Evolutionary conservation across 768 basidiomycete species (phyloP).

Genomic region (Tubosaeta sp.): DNA sequence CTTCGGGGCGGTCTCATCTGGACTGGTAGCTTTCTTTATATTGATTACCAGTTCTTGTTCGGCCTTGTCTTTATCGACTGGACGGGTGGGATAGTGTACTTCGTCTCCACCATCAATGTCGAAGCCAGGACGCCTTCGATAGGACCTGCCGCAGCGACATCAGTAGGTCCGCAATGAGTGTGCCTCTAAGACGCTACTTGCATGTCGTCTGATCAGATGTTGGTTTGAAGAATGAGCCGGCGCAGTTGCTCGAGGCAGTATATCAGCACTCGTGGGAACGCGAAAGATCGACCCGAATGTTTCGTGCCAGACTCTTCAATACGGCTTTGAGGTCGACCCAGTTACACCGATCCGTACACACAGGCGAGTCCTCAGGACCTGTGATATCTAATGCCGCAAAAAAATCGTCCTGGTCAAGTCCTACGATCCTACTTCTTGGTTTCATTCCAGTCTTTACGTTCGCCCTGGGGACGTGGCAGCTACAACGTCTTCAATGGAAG

Average conservation of each 20-base stretch:
- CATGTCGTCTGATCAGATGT: conserved; percentile 14
- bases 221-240: conserved; percentile 1
- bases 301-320: conserved; percentile 13
- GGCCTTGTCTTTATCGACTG: conserved; percentile 98
- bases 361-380: conserved; percentile 7
- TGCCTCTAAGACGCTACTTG: conserved; percentile 16
- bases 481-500: conserved; percentile 94
- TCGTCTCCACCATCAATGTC: conserved; percentile 71
- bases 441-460: conserved; percentile 90
- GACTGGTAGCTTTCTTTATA: conserved; percentile 96
- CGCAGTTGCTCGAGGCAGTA: conserved; percentile 7
- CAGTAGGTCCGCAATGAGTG: conserved; percentile 2
- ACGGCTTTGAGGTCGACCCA: conserved; percentile 7
- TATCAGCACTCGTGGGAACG: conserved; percentile 19
- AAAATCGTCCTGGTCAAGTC: conserved; percentile 58
- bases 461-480: conserved; percentile 89
- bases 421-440: conserved; percentile 71
- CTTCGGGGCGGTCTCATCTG: conserved; percentile 95
- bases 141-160: conserved; percentile 26
- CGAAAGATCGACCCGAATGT: conserved; percentile 10
- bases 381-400: conserved; percentile 50
- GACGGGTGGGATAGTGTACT: conserved; percentile 91
- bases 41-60: conserved; percentile 91
- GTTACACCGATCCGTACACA: conserved; percentile 15
- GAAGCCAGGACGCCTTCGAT: conserved; percentile 40